Conservation (phyloP, 352 stramenopile species). For the Phytophthora ramorum region DNA sequence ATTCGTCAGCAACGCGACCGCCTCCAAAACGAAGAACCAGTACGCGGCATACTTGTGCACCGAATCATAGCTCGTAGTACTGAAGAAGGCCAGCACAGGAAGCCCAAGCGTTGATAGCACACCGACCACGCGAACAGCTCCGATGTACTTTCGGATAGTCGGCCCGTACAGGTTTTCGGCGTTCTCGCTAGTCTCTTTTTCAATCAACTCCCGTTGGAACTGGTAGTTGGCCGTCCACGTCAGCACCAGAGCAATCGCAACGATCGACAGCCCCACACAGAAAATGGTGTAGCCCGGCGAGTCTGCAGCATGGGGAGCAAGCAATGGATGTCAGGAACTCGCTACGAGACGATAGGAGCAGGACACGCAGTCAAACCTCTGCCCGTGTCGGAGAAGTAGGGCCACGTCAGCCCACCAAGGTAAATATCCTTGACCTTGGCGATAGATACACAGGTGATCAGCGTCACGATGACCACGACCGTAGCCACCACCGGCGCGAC, state of each 20-base stretch:
- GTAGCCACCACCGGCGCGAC: slow-evolving; percentile 44
- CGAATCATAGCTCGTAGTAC: slow-evolving; percentile 53
- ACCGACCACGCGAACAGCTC: slow-evolving; percentile 35
- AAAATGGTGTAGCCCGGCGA: slow-evolving; percentile 51
- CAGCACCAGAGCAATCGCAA: slow-evolving; percentile 41
- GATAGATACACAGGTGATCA: slow-evolving; percentile 54
- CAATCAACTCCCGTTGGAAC: slow-evolving; percentile 45
- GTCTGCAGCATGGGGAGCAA: slow-evolving; percentile 16
- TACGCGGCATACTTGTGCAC: slow-evolving; percentile 72
- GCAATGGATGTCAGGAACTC: background rate
- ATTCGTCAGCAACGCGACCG: slow-evolving; percentile 62
- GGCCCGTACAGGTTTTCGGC: slow-evolving; percentile 3
- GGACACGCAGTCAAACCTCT: slow-evolving; percentile 29
- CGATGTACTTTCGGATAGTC: slow-evolving; percentile 21
- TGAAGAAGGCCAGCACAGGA: slow-evolving; percentile 64
- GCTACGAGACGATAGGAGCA: background rate
- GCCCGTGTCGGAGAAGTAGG: slow-evolving; percentile 64
- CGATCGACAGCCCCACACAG: slow-evolving; percentile 35
- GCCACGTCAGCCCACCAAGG: slow-evolving; percentile 53
- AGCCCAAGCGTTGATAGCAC: slow-evolving; percentile 47
- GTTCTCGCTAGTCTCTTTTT: slow-evolving; percentile 21
- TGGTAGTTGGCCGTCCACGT: slow-evolving; percentile 57
- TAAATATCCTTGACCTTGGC: slow-evolving; percentile 49
- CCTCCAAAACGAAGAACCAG: slow-evolving; percentile 78
- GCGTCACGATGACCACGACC: slow-evolving; percentile 35